Evolutionary conservation across 140 eudicot species (phyloP), one percentile per base, ranked within the genome.

Genomic region (Bidens hawaiensis): DNA sequence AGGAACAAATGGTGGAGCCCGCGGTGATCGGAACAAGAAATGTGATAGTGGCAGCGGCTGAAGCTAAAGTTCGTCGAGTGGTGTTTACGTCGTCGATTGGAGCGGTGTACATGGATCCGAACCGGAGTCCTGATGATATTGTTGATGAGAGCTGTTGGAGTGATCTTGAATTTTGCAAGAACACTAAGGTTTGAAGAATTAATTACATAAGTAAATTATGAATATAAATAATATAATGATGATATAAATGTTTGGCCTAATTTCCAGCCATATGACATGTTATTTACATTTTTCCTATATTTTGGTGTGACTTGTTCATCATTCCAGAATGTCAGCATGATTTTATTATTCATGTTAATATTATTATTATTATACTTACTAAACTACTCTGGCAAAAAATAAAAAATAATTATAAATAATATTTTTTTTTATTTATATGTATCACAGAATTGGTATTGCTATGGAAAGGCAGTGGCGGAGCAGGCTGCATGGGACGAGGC

Each of bases 1-100:
- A 88, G 99, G 99, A 94, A 66, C 86, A 94, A 94, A 88, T 88
- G 97, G 90, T 88, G 82, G 99, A 94, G 69, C 97, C 99, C n/a
- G 97, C 99, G 2, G 90, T 94, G 67, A 77, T 71, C 9, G 99
- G 99, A 49, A 82, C 99, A n/a, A 75, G 82, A 75, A 78, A 88
- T 66, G 96, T 94, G 61, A 81, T 94, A 23, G 79, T 75, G 0
- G 99, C 99, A 48, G 95, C 99, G 16, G 87, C 96, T 0, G 96
- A 93, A 67, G 89, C 87, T 28, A 80, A 82, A 65, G 96, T 83
- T 25, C 80, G 84, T 47, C 95, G 97, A 10, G 97, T 94, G 28
- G 86, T 88, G 21, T 79, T 93, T 62, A 93, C 99, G 4, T 93
- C 96, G 21, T 87, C 99, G 24, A 91, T 91, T 3, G 99, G 99